phyloP scores from a whole-genome alignment of 2,329 filamentous ascomycete species.

The Claviceps quebecensis region DNA sequence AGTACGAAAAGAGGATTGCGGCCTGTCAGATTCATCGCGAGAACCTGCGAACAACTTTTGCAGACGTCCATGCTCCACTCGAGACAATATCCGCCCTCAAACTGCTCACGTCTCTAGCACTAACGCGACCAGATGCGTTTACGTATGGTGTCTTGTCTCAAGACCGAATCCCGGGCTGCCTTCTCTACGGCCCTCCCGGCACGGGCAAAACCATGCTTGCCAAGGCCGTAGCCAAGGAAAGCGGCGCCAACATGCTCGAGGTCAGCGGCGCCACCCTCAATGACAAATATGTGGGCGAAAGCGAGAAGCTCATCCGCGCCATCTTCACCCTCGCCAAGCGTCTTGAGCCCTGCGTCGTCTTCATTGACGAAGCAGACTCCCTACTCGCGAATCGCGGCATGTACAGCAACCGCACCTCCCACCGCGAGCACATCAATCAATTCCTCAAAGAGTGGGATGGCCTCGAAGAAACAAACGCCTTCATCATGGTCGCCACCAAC shows the following conservation, averaged over 20 bases:
- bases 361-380: conserved; percentile 93
- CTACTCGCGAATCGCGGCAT: conserved; percentile 68
- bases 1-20: conserved; percentile 72
- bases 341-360: conserved; percentile 81
- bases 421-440: conserved; percentile 89
- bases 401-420: conserved; percentile 50
- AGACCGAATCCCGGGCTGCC: conserved; percentile 78
- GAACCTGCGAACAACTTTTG: conserved; percentile 75
- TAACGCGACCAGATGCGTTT: conserved; percentile 87
- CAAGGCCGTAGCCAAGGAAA: conserved; percentile 55
- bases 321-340: conserved; percentile 88
- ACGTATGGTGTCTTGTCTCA: conserved; percentile 84
- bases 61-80: conserved; percentile 66
- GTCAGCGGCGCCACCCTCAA: conserved; percentile 84
- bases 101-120: conserved; percentile 73
- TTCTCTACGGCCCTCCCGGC: conserved; percentile 79
- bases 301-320: conserved; percentile 88
- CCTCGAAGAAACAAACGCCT: conserved; percentile 66
- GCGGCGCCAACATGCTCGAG: conserved; percentile 63
- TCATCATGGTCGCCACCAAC: conserved; percentile 98
- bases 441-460: conserved; percentile 97
- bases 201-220: conserved; percentile 60
- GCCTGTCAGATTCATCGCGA: conserved; percentile 68
- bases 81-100: conserved; percentile 81
- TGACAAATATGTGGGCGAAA: conserved; percentile 91